Base-by-base conservation (phyloP, 2,329 filamentous ascomycete genomes). In the Cladophialophora chaetospira region DNA sequence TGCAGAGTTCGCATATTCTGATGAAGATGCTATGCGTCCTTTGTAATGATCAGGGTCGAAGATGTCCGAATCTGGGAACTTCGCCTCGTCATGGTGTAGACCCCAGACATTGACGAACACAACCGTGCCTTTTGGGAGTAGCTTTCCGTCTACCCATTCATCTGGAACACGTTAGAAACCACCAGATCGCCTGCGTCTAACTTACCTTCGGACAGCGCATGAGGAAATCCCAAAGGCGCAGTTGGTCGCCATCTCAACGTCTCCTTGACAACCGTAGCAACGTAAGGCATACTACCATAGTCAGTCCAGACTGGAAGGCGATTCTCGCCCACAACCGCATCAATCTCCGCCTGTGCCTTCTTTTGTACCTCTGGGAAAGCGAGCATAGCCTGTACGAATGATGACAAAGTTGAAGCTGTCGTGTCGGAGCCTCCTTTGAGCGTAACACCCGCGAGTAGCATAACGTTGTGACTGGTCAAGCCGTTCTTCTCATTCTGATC, bases 31-130 rank as follows among this genome's bases (percentile, higher is more conserved):
- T 3, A 33, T 57, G 15, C 50, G 35, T 8, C 55, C 55, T 11
- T 44, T 38, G 66, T 74, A 78, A 23, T 74, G 71, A 1, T 68
- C 66, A 1, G 75, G 75, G 19, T 75, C 63, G 64, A 78, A 77
- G 4, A 44, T 57, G 33, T 75, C 70, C 0, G 75, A 73, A 13
- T 71, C 67, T 0, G 70, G 69, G 47, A 74, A 76, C 43, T 72
- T 73, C 5, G 57, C 51, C 13, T 61, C 57, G 38, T 72, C 67
- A 29, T 70, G 64, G 43, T 75, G 73, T 45, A 77, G 71, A 17
- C 70, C 73, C 77, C 79, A 82, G 2, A 78, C 70, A 50, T 82
- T 82, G 5, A 77, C 67, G 0, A 77, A 71, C 3, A 82, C 65
- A 1, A 67, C 71, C 0, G 77, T 69, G 4, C 72, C 72, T 38